Evolutionary conservation across 1,139 yeast species (phyloP).

Genomic region (Suhomyces atakaporum): DNA sequence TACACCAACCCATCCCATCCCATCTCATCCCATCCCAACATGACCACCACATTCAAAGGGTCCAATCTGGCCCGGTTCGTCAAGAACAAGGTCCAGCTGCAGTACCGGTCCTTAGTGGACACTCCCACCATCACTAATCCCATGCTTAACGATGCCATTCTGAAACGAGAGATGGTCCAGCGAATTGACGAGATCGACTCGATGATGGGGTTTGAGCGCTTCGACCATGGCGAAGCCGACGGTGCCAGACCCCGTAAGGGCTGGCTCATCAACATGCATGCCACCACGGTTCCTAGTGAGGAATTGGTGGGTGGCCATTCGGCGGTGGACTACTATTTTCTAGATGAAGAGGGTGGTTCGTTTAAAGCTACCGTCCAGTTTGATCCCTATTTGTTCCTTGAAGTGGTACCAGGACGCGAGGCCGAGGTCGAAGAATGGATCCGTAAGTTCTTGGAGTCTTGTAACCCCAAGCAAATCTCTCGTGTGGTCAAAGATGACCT

Average conservation of each 20-base stretch:
- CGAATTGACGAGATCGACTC: slow-evolving; percentile 68
- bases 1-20: neutral
- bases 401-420: slow-evolving; percentile 65
- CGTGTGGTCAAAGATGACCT: slow-evolving; percentile 76
- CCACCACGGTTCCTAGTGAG: slow-evolving; percentile 59
- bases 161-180: slow-evolving; percentile 45
- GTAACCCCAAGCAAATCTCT: slow-evolving; percentile 54
- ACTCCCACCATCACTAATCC: slow-evolving; percentile 38
- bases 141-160: slow-evolving; percentile 43
- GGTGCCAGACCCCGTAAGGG: slow-evolving; percentile 65
- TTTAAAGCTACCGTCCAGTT: slow-evolving; percentile 82
- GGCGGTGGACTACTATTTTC: slow-evolving; percentile 91
- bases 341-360: slow-evolving; percentile 97
- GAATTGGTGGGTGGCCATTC: slow-evolving; percentile 56
- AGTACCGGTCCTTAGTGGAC: slow-evolving; percentile 20
- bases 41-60: slow-evolving; percentile 38
- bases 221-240: slow-evolving; percentile 60
- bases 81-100: slow-evolving; percentile 37
- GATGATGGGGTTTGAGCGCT: slow-evolving; percentile 81
- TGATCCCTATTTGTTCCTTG: slow-evolving; percentile 87
- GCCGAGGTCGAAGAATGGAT: slow-evolving; percentile 86
- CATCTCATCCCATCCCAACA: too few species aligned
- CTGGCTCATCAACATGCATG: slow-evolving; percentile 89
- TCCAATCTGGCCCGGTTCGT: slow-evolving; percentile 59
- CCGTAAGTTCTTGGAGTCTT: slow-evolving; percentile 64